Percentiles rank a stretch among this genome's conserved stretches.
Conservation (phyloP, 768 basidiomycete genomes). For the Suillus subalutaceus region DNA sequence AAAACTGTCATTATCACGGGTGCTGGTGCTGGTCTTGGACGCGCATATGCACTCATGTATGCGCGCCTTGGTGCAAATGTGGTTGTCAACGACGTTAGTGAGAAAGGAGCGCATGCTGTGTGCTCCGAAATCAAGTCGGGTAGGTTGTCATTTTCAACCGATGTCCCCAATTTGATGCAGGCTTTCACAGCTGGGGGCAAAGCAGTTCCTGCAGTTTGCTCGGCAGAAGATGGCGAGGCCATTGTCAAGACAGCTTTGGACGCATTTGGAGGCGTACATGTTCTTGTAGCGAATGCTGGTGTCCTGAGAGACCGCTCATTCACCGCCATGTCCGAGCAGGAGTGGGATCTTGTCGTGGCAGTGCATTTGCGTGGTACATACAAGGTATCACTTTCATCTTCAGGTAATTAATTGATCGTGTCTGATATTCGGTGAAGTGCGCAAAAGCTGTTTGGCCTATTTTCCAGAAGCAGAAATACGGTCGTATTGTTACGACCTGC, state of each 20-base stretch:
- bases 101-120: conserved; percentile 80
- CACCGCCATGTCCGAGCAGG: conserved; percentile 81
- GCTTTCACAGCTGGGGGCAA: conserved; percentile 76
- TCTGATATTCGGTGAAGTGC: conserved; percentile 51
- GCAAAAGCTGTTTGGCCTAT: conserved; percentile 95
- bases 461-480: conserved; percentile 96
- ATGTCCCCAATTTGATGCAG: background rate
- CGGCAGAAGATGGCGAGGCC: conserved; percentile 88
- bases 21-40: conserved; percentile 92
- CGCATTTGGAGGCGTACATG: conserved; percentile 85
- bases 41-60: conserved; percentile 91
- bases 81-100: conserved; percentile 92
- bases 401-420: background rate
- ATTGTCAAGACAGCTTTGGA: conserved; percentile 88
- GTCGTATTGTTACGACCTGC: conserved; percentile 92
- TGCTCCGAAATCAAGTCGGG: conserved; percentile 86
- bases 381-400: conserved; percentile 52
- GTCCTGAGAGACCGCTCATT: conserved; percentile 95
- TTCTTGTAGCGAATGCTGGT: conserved; percentile 92
- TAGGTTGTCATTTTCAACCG: conserved; percentile 31
- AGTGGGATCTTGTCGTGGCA: conserved; percentile 92
- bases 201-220: conserved; percentile 79
- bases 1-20: conserved; percentile 95
- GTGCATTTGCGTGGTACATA: conserved; percentile 92
- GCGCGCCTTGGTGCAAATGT: conserved; percentile 93